phyloP scores from a whole-genome alignment of 495 filamentous ascomycete species.

The Chaetomium cochliodes region DNA sequence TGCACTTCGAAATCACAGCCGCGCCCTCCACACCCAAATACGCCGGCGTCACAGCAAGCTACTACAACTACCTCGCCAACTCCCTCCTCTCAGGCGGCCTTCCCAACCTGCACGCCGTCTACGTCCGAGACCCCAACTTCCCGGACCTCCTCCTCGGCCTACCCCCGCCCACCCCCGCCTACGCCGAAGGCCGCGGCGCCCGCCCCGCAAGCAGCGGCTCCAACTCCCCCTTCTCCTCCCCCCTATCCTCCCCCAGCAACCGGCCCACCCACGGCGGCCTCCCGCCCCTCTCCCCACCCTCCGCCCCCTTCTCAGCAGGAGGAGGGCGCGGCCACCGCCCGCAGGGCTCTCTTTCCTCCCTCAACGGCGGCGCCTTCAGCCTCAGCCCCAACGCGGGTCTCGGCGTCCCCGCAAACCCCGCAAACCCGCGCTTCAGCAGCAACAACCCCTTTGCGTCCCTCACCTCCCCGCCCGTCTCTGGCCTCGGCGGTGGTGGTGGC shows the following conservation, averaged over 20 bases:
- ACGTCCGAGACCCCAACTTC: conserved; percentile 81
- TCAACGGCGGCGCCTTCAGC: conserved; percentile 10
- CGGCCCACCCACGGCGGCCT: neutral
- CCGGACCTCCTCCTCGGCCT: conserved; percentile 68
- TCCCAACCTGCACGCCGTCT: conserved; percentile 69
- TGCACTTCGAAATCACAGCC: conserved; percentile 81
- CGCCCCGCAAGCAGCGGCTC: conserved; percentile 41
- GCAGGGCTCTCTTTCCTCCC: conserved; percentile 25
- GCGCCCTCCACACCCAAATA: conserved; percentile 55
- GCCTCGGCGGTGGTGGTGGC: neutral
- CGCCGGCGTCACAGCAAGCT: conserved; percentile 60
- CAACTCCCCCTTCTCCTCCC: conserved; percentile 19
- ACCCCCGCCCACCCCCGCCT: conserved; percentile 57
- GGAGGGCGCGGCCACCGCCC: conserved; percentile 16
- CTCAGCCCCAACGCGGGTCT: neutral
- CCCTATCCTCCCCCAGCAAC: conserved; percentile 29
- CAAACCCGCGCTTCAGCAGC: conserved; percentile 47
- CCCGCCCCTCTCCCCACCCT: conserved; percentile 4
- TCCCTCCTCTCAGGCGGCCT: conserved; percentile 75
- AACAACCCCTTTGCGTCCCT: conserved; percentile 54
- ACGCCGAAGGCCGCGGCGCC: conserved; percentile 42
- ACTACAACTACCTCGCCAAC: conserved; percentile 82
- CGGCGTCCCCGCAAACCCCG: conserved; percentile 5
- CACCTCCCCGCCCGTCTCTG: neutral
- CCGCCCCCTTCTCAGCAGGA: conserved; percentile 24